These are phyloP conservation scores for Pichia nakasei DNA, from an alignment of 805 yeast species.

Conservation along the genomic window DNA sequence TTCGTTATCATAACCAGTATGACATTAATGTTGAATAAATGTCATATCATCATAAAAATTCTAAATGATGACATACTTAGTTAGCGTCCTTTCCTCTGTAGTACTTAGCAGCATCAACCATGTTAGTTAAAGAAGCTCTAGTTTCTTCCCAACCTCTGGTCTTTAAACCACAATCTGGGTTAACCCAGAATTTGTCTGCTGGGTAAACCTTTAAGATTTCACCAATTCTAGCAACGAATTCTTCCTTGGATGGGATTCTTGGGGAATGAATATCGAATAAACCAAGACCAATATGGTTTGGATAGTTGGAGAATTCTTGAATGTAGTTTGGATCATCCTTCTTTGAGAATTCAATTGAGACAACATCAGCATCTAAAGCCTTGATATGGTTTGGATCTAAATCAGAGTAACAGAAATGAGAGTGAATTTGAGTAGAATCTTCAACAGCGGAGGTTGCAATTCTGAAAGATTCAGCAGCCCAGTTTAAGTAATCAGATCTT, in stretches of 20 bases:
- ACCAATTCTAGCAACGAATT: constrained; percentile 86
- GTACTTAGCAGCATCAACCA: constrained; percentile 98
- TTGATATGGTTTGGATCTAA: constrained; percentile 99
- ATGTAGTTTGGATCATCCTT: constrained; percentile 98
- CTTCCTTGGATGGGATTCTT: constrained; percentile 97
- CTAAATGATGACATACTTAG: constrained; percentile 10
- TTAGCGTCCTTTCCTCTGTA: constrained; percentile 50
- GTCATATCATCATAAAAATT: constrained; percentile 10
- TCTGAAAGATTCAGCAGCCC: constrained; percentile 99
- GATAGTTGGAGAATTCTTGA: constrained; percentile 95
- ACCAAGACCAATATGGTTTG: constrained; percentile 99
- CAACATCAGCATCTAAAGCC: constrained; percentile 99
- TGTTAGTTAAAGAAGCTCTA: constrained; percentile 87
- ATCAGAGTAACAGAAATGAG: constrained; percentile 99
- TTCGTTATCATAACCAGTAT: constrained; percentile 16
- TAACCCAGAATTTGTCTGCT: constrained; percentile 98
- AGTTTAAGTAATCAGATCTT: constrained; percentile 90
- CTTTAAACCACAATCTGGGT: constrained; percentile 99
- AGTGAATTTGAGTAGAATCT: constrained; percentile 95
- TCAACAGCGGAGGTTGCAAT: constrained; percentile 97
- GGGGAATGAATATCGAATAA: constrained; percentile 99
- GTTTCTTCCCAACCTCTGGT: constrained; percentile 99
- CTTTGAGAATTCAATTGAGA: constrained; percentile 98
- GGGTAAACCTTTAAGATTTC: constrained; percentile 96
- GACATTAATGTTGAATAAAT: constrained; percentile 34